Conservation (phyloP, 1,139 yeast species). For the Sugiyamaella neomexicana region DNA sequence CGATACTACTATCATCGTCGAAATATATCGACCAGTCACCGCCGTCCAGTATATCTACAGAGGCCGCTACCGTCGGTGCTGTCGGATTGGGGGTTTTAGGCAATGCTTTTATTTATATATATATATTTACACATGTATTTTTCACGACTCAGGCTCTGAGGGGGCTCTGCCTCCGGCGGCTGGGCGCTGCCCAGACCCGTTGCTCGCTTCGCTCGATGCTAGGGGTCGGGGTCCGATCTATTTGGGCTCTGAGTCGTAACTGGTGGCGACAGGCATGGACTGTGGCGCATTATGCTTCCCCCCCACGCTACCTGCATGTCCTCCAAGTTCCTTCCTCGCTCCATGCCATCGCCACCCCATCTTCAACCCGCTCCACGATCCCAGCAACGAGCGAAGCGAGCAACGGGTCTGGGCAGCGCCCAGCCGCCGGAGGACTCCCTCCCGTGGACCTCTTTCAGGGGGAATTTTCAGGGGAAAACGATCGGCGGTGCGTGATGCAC, state of each 20-base stretch:
- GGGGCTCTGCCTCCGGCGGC: background rate
- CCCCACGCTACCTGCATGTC: too few relatives aligned
- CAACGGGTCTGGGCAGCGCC: background rate
- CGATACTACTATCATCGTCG: constrained; percentile 13
- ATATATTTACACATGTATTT: constrained; percentile 6
- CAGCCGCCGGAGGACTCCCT: too few relatives aligned
- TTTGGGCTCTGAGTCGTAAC: too few relatives aligned
- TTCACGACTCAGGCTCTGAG: background rate
- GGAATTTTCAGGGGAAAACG: too few relatives aligned
- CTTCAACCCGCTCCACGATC: background rate
- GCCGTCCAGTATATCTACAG: constrained; percentile 9
- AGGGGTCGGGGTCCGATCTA: too few relatives aligned
- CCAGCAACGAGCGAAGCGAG: background rate
- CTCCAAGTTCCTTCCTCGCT: too few relatives aligned
- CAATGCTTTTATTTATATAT: background rate
- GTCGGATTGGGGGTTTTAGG: constrained; percentile 21
- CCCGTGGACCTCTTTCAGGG: too few relatives aligned
- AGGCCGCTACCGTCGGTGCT: constrained; percentile 1
- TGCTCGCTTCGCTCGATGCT: background rate
- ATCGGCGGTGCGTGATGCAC: background rate
- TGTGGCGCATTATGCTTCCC: too few relatives aligned
- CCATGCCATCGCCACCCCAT: too few relatives aligned
- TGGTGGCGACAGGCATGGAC: too few relatives aligned
- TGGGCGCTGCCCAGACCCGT: constrained; percentile 1
- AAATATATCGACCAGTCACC: background rate